These are phyloP conservation scores for Leccinum subgranulosum DNA, from an alignment of 768 basidiomycete species.

Conservation along the genomic window DNA sequence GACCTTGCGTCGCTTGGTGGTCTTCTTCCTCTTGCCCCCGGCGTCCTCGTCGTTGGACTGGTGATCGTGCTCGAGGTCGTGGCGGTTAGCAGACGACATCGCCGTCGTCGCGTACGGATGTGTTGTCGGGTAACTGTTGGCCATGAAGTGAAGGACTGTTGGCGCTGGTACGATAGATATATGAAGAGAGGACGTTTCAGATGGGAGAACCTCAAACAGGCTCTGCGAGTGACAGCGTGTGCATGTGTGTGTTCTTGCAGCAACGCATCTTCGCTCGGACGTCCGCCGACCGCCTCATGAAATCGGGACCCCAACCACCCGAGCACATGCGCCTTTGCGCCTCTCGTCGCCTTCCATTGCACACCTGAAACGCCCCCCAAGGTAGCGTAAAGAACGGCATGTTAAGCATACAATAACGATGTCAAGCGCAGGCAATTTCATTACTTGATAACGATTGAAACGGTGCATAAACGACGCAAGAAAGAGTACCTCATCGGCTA, in stretches of 20 bases:
- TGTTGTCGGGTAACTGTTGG: conserved; percentile 22
- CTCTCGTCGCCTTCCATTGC: neutral
- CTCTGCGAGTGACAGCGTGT: conserved; percentile 18
- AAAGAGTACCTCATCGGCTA: neutral
- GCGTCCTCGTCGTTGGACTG: conserved; percentile 30
- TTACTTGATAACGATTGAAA: neutral
- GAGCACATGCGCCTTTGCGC: neutral
- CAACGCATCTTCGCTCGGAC: neutral
- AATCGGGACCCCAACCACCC: conserved; percentile 25
- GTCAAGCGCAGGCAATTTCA: conserved; percentile 1
- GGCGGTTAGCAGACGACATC: conserved; percentile 12
- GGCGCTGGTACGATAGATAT: conserved; percentile 3
- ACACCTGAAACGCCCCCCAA: neutral
- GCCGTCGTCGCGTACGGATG: conserved; percentile 27
- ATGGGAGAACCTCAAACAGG: conserved; percentile 17
- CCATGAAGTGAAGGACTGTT: conserved; percentile 12
- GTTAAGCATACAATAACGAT: conserved; percentile 1
- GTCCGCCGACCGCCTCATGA: neutral
- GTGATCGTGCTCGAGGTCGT: conserved; percentile 27
- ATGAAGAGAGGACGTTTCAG: conserved; percentile 16
- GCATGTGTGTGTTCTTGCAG: neutral
- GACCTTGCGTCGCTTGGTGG: conserved; percentile 73
- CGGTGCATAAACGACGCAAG: neutral
- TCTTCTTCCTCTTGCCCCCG: conserved; percentile 39
- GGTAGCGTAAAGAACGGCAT: neutral